Base-by-base conservation (phyloP, 164 flowering plant species). In the Dillenia turbinata region DNA sequence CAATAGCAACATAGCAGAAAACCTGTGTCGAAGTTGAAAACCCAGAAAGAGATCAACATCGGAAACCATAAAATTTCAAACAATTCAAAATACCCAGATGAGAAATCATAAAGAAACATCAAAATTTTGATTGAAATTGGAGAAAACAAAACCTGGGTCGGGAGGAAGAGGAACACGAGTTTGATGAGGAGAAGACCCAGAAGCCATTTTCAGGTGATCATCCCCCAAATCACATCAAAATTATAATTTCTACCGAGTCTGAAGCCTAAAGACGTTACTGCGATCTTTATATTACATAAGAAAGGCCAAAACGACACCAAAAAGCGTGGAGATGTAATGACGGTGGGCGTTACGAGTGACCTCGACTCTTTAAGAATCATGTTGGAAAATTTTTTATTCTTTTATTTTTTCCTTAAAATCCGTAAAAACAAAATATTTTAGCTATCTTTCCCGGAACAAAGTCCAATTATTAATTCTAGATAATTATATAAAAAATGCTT, bases 81-180 rank as follows among this genome's bases (percentile, higher is more conserved):
- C n/a, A 44, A 63, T 3, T 26, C 16, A 64, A 10, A 48, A 56
- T 14, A 51, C 2, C 33, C 33, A 26, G 33, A 48, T 26, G 9
- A 57, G 43, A 65, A 57, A 22, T 14, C 61, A 65, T 8, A 17
- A 44, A 44, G 12, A 26, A 26, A 26, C 33, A 26, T 26, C 16
- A 50, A 44, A 17, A 12, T 3, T 12, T 49, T 11, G 43, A 43
- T 56, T 2, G 45, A 52, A 49, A 12, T 9, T 7, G 33, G 33
- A 26, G 33, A 26, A 26, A 26, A 1, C 33, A 26, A 15, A 55
- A 77, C 86, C 83, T 43, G 86, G 61, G 70, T 74, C 73, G 0
- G 81, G 64, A 55, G 79, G 70, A 43, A 76, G 50, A 52, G 87
- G 81, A 66, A 80, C 57, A 58, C 67, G 48, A 3, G 80, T 66